Evolutionary conservation across 148 eudicot genomes (phyloP).

Genomic region (Pouteria glomerata): DNA sequence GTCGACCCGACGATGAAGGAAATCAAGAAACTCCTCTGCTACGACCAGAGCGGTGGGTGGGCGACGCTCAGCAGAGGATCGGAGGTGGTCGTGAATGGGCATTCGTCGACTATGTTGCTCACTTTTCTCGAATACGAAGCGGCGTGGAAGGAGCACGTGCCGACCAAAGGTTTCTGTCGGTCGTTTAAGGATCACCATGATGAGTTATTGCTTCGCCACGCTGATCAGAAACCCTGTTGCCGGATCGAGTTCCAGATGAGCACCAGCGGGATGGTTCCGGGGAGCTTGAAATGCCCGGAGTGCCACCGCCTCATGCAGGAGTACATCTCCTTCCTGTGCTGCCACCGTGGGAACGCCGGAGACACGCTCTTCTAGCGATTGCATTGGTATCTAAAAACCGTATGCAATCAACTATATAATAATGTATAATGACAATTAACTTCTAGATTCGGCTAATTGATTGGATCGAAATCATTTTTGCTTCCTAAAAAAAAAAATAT

Average conservation of each 20-base stretch:
- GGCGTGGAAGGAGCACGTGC: slow-evolving; percentile 30
- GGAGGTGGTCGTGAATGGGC: slow-evolving; percentile 29
- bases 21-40: slow-evolving; percentile 45
- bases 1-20: slow-evolving; percentile 37
- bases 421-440: too few relatives aligned
- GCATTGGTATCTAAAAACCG: too few relatives aligned
- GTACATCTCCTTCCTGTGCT: slow-evolving; percentile 29
- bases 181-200: slow-evolving; percentile 21
- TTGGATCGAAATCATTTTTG: too few relatives aligned
- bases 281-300: slow-evolving; percentile 40
- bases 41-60: slow-evolving; percentile 49
- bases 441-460: too few relatives aligned
- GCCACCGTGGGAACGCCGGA: slow-evolving; percentile 29
- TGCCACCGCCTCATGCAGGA: slow-evolving; percentile 43
- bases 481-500: too few relatives aligned
- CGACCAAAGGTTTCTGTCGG: slow-evolving; percentile 22
- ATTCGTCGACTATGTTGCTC: slow-evolving; percentile 15
- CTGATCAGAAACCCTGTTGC: slow-evolving; percentile 27
- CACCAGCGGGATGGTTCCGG: slow-evolving; percentile 31
- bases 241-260: slow-evolving; percentile 39
- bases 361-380: neutral
- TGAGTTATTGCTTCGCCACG: slow-evolving; percentile 14
- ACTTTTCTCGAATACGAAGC: slow-evolving; percentile 13
- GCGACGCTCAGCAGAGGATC: slow-evolving; percentile 45
- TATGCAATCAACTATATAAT: too few relatives aligned